Evolutionary conservation across 176 grass and related monocot genomes (phyloP), one percentile per base, ranked within the genome.

Genomic region (Panicum miliaceum): DNA sequence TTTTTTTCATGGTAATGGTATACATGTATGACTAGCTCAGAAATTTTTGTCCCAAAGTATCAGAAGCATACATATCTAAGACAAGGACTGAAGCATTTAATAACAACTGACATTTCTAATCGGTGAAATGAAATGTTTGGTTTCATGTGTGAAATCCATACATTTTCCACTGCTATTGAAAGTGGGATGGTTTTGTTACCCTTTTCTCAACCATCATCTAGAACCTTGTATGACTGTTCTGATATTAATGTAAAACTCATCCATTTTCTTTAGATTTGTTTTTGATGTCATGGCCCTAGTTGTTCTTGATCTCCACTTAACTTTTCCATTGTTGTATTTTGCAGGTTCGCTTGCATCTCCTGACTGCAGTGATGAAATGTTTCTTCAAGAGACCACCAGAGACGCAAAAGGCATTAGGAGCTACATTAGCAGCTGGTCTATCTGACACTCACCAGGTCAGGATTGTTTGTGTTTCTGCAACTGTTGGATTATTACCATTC

Each of bases 361-460:
- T 99, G 14, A 96, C 97, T 46, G 97, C 97, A 64, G 91, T 94
- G 40, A 96, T 96, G 91, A 96, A 94, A 75, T 99, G 97, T 85
- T 99, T 99, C 81, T 96, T 99, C 79, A 96, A 94, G 79, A 90
- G 97, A 79, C 88, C 97, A 58, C 97, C 97, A 27, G 97, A 99
- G 82, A 96, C 91, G 9, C 93, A 99, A 71, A 94, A 96, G 78
- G 79, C 90, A 46, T 74, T 99, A 62, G 97, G 93, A 85, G 91
- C 97, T 92, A 91, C 91, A 81, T 86, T 99, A 90, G 85, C 90
- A 79, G 87, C 91, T 78, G 97, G 93, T 64, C 63, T 96, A 86
- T 85, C 93, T 86, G 93, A 99, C 82, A 89, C 89, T 20, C 90
- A 96, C 71, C 97, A 99, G 92, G 97, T 96, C 42, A 62, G 58